phyloP scores from a whole-genome alignment of 163 green algal species.

The Botryococcus braunii region DNA sequence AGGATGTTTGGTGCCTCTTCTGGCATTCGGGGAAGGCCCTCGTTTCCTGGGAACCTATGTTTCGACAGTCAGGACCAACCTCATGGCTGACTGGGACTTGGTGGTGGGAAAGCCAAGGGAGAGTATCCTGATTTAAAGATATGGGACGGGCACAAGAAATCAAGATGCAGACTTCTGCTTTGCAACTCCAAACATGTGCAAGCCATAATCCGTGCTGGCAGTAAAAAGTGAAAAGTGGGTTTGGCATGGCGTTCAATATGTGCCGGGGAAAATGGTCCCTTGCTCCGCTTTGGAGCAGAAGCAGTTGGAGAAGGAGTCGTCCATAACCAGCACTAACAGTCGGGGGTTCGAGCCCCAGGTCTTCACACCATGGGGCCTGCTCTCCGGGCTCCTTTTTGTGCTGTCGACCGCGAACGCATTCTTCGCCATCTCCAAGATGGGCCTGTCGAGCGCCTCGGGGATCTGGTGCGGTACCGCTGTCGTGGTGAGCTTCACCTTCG shows the following conservation, averaged over 20 bases:
- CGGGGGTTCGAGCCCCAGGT: constrained; percentile 11
- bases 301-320: not conserved
- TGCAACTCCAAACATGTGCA: too few species aligned
- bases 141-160: too few species aligned
- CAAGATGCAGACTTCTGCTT: too few species aligned
- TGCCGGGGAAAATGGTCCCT: too few species aligned
- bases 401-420: constrained; percentile 20
- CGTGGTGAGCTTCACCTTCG: constrained; percentile 30
- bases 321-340: not conserved
- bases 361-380: constrained; percentile 22
- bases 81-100: too few species aligned
- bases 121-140: too few species aligned
- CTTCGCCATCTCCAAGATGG: constrained; percentile 15
- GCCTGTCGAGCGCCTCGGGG: constrained; percentile 18
- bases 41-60: too few species aligned
- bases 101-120: too few species aligned
- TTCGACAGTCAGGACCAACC: too few species aligned
- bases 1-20: too few species aligned
- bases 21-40: too few species aligned
- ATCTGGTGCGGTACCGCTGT: constrained; percentile 26
- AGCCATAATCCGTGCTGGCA: not conserved
- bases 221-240: not conserved
- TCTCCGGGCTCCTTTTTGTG: constrained; percentile 25
- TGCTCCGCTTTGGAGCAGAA: too few species aligned
- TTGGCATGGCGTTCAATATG: not conserved